phyloP scores from a whole-genome alignment of 495 filamentous ascomycete species.

The Jackrogersella multiformis region DNA sequence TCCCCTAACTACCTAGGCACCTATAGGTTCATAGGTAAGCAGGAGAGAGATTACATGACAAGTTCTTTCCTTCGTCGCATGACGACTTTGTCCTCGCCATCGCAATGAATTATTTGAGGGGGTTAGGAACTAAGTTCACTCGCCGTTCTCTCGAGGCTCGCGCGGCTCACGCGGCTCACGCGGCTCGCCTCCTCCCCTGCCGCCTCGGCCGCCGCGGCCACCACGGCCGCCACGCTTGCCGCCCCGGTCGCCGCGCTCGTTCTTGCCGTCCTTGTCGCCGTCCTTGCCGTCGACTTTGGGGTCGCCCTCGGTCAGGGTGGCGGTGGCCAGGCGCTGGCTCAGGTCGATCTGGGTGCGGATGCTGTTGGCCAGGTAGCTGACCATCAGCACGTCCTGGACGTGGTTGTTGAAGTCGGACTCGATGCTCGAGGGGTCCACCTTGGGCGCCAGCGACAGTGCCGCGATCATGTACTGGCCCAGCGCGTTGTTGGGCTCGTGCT shows the following conservation, averaged over 20 bases:
- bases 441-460: constrained; percentile 88
- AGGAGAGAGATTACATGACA: too few species aligned
- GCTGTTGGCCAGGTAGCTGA: constrained; percentile 96
- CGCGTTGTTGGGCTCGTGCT: constrained; percentile 74
- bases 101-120: neutral
- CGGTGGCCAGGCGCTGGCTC: constrained; percentile 89
- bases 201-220: constrained; percentile 42
- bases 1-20: too few species aligned
- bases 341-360: constrained; percentile 99
- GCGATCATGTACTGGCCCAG: constrained; percentile 95
- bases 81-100: neutral
- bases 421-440: constrained; percentile 87
- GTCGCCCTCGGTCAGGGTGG: constrained; percentile 73
- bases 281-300: constrained; percentile 49
- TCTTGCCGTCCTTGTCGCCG: constrained; percentile 54
- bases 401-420: constrained; percentile 99
- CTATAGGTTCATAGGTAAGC: too few species aligned
- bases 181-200: constrained; percentile 46
- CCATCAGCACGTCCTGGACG: constrained; percentile 96
- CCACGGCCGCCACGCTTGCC: constrained; percentile 49
- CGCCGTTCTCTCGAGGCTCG: constrained; percentile 37
- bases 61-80: too few species aligned
- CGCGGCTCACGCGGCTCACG: constrained; percentile 43
- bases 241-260: constrained; percentile 52
- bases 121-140: constrained; percentile 6